phyloP scores from a whole-genome alignment of 2,329 filamentous ascomycete genomes.

The Fusarium torreyae region DNA sequence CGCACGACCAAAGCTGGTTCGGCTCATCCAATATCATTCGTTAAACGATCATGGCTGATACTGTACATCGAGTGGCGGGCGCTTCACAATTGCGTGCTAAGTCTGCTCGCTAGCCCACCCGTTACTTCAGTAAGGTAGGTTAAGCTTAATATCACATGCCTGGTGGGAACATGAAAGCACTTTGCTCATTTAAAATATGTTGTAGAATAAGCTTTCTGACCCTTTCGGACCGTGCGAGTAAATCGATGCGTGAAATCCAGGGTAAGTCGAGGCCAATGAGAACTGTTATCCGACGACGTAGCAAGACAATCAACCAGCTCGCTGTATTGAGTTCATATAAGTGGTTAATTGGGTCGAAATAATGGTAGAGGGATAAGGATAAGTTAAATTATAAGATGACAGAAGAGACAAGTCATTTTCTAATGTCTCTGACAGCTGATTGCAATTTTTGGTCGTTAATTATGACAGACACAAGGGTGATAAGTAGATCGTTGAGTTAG shows the following conservation, averaged over 20 bases:
- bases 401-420: too few species aligned
- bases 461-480: too few species aligned
- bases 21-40: background rate
- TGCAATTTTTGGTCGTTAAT: too few species aligned
- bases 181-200: background rate
- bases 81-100: background rate
- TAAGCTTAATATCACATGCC: too few species aligned
- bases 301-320: background rate
- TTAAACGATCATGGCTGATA: background rate
- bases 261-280: background rate
- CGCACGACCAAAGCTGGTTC: constrained; percentile 3
- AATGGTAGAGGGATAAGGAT: too few species aligned
- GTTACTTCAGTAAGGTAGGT: background rate
- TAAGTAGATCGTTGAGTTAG: too few species aligned
- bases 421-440: too few species aligned
- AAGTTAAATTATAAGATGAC: too few species aligned
- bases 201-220: background rate
- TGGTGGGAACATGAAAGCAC: background rate
- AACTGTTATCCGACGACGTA: background rate
- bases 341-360: too few species aligned
- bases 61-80: background rate
- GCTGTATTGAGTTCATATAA: too few species aligned
- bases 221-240: background rate
- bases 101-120: background rate
- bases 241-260: background rate